Evolutionary conservation across 2,329 filamentous ascomycete species (phyloP), one percentile per base, ranked within the genome.

Genomic region (Macrophomina phaseolina): DNA sequence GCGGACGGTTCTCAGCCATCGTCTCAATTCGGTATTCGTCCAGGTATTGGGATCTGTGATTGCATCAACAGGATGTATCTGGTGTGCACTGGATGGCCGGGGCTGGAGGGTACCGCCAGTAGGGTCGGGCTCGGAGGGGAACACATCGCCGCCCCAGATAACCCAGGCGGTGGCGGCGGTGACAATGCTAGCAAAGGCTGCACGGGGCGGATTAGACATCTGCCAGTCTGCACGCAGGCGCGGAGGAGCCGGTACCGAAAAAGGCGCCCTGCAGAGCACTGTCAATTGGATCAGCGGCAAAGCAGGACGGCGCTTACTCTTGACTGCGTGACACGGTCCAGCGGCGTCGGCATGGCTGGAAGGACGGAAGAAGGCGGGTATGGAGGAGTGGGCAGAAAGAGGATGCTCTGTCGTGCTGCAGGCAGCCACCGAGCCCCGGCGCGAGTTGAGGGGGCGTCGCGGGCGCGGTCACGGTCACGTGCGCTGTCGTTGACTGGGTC

Each of bases 1-100:
- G 83, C 90, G 80, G 85, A 97, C 94, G 73, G 86, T 87, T 53
- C 88, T 87, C 61, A 98, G 82, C 93, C 94, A 98, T 73, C 89
- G 84, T 68, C 88, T 85, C 78, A 97, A 83, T 74, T 98, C 92
- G 56, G 93, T 90, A 66, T 85, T 83, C 0, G 92, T 93, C 94
- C 94, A 98, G 9, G 78, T 82, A 49, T 86, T 83, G 2, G 89
- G 89, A 69, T 90, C 88, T 89, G 67, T 30, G 23, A 40, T 52
- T 2, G 48, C 42, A 38, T 53, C 40, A 56, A 38, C 36, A 3
- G 23, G 18, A 16, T 23, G 23, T 23, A 2, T 23, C 23, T 23
- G 66, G 8, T 45, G 64, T 18, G 30, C 30, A 23, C 3, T 28
- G 6, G 18, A 32, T 12, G 30, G 32, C 71, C 73, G 12, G 14